phyloP scores from a whole-genome alignment of 768 basidiomycete species.

The Podaxis sp. region DNA sequence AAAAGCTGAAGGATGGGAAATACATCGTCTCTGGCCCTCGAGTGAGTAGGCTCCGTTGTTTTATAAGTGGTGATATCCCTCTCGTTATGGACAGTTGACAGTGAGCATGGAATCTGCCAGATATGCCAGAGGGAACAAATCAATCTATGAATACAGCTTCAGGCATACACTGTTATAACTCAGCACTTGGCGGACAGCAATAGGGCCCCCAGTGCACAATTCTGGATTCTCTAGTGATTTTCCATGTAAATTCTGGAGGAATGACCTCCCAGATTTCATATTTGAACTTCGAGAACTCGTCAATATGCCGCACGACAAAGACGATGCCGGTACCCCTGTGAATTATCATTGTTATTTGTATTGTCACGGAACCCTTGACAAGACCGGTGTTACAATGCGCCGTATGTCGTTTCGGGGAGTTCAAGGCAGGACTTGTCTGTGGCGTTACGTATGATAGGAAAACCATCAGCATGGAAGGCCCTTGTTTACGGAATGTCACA shows the following conservation, averaged over 20 bases:
- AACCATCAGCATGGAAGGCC: neutral
- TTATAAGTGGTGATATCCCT: neutral
- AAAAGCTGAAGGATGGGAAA: neutral
- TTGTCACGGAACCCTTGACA: neutral
- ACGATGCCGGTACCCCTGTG: neutral
- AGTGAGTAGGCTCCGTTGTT: neutral
- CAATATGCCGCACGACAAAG: neutral
- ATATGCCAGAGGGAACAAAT: neutral
- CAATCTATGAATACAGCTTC: neutral
- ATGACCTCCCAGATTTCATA: too few relatives aligned
- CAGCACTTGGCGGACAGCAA: too few relatives aligned
- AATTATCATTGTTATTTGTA: neutral
- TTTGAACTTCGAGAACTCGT: too few relatives aligned
- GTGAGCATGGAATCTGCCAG: neutral
- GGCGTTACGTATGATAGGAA: neutral
- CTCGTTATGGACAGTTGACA: neutral
- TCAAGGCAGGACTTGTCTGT: neutral
- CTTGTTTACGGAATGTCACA: neutral
- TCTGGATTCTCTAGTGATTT: too few relatives aligned
- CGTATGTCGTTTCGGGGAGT: neutral
- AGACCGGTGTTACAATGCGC: neutral
- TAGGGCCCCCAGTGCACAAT: too few relatives aligned
- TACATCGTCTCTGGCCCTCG: neutral
- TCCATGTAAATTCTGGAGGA: too few relatives aligned
- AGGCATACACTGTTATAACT: neutral